A percentile compares a stretch with the other conserved stretches of the same genome.
Evolutionary conservation across 805 yeast species (phyloP).

Genomic region (Myxozyma melibiosi): DNA sequence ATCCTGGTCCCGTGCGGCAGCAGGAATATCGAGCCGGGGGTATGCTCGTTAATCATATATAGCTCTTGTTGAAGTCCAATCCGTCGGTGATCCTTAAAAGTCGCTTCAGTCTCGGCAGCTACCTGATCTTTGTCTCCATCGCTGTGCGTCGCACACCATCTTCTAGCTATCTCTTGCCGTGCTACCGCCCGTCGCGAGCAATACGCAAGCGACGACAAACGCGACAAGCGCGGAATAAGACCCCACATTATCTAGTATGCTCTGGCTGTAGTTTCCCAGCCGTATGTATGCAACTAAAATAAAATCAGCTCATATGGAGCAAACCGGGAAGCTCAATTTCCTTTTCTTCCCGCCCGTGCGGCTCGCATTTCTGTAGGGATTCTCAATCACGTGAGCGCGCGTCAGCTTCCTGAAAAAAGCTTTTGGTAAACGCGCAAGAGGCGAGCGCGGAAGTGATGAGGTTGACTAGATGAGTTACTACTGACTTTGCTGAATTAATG

Average conservation of each 20-base stretch:
- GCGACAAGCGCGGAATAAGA: background rate
- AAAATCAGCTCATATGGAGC: too few relatives aligned
- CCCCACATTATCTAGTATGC: background rate
- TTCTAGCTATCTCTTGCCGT: background rate
- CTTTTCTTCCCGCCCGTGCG: background rate
- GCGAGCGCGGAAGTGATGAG: too few relatives aligned
- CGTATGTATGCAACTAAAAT: too few relatives aligned
- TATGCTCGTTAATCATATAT: conserved; percentile 73
- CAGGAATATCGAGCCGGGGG: conserved; percentile 93
- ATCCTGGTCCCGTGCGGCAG: conserved; percentile 90
- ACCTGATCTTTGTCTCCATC: too few relatives aligned
- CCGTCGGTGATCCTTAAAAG: conserved; percentile 32
- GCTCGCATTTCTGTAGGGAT: background rate
- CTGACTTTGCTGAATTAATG: too few relatives aligned
- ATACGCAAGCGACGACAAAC: background rate
- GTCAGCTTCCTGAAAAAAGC: too few relatives aligned
- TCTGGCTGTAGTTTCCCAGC: too few relatives aligned
- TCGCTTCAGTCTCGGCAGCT: background rate
- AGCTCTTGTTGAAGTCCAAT: conserved; percentile 70
- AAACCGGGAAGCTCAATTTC: background rate
- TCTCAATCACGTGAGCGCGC: conserved; percentile 3
- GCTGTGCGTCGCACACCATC: conserved; percentile 10
- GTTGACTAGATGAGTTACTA: too few relatives aligned
- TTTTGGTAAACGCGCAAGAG: too few relatives aligned
- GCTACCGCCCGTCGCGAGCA: too few relatives aligned